Conservation (phyloP, 768 basidiomycete species). For the Mycena capillaripes region DNA sequence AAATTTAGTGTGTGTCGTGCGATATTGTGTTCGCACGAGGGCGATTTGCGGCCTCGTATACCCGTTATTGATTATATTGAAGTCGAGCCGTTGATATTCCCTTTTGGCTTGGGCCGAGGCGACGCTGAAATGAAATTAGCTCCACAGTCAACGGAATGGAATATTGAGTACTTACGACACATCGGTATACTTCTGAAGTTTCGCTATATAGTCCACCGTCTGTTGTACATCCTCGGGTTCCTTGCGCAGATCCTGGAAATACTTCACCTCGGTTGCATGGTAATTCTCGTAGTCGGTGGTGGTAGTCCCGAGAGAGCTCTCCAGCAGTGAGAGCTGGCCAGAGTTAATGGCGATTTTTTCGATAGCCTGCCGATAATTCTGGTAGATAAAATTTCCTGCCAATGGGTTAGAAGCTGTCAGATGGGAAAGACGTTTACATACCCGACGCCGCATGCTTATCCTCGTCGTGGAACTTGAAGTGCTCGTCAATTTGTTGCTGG, state of each 20-base stretch:
- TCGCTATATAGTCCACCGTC: constrained; percentile 14
- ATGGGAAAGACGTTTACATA: not conserved
- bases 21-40: constrained; percentile 15
- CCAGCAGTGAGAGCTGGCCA: not conserved
- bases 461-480: constrained; percentile 36
- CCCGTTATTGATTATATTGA: constrained; percentile 3
- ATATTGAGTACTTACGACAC: no score
- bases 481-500: constrained; percentile 42
- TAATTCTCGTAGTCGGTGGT: constrained; percentile 14
- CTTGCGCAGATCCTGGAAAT: constrained; percentile 4
- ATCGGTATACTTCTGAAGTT: constrained; percentile 17
- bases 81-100: constrained; percentile 3
- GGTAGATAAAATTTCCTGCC: constrained; percentile 26
- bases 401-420: not conserved
- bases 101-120: not conserved
- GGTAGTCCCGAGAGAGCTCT: no score
- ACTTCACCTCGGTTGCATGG: constrained; percentile 6
- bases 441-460: no score
- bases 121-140: not conserved
- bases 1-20: constrained; percentile 7
- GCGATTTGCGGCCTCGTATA: constrained; percentile 12
- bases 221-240: constrained; percentile 3
- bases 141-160: no score
- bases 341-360: constrained; percentile 17
- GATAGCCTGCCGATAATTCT: constrained; percentile 22